phyloP scores from a whole-genome alignment of 176 grass and related monocot genomes.

The barley (Hordeum vulgare) region DNA sequence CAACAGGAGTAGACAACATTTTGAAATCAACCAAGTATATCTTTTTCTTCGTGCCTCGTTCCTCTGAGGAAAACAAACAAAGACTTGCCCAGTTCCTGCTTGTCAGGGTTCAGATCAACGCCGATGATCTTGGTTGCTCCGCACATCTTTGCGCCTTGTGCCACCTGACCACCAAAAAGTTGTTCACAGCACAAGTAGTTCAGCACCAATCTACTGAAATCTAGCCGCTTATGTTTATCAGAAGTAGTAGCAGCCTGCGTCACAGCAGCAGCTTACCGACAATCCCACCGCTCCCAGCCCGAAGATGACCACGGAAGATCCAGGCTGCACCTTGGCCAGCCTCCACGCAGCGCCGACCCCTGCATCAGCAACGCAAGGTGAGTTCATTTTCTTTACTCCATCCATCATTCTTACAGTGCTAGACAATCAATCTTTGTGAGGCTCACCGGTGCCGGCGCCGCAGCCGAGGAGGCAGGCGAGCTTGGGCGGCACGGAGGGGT shows the following conservation, averaged over 20 bases:
- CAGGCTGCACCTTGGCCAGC: slow-evolving; percentile 42
- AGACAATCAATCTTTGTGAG: no score
- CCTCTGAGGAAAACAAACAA: no score
- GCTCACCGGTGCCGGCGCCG: slow-evolving; percentile 45
- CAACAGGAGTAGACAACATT: not conserved
- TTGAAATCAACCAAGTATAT: not conserved
- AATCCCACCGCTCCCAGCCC: slow-evolving; percentile 74
- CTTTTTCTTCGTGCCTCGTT: not conserved
- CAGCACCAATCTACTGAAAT: not conserved
- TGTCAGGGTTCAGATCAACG: slow-evolving; percentile 54
- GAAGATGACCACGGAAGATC: slow-evolving; percentile 54
- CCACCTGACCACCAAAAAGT: slow-evolving; percentile 28
- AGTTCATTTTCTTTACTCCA: not conserved
- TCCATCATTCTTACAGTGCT: no score
- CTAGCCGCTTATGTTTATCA: not conserved
- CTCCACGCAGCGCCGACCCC: slow-evolving; percentile 74
- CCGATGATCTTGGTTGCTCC: slow-evolving; percentile 54
- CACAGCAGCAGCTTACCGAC: slow-evolving; percentile 18
- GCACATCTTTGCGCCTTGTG: slow-evolving; percentile 53
- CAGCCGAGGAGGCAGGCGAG: slow-evolving; percentile 71
- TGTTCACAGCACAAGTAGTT: not conserved
- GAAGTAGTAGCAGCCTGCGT: not conserved
- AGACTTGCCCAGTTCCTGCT: slow-evolving; percentile 35
- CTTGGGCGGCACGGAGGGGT: slow-evolving; percentile 42
- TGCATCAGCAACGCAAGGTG: not conserved